Evolutionary conservation across 2,329 filamentous ascomycete genomes (phyloP).

Genomic region (Didymella segeticola): DNA sequence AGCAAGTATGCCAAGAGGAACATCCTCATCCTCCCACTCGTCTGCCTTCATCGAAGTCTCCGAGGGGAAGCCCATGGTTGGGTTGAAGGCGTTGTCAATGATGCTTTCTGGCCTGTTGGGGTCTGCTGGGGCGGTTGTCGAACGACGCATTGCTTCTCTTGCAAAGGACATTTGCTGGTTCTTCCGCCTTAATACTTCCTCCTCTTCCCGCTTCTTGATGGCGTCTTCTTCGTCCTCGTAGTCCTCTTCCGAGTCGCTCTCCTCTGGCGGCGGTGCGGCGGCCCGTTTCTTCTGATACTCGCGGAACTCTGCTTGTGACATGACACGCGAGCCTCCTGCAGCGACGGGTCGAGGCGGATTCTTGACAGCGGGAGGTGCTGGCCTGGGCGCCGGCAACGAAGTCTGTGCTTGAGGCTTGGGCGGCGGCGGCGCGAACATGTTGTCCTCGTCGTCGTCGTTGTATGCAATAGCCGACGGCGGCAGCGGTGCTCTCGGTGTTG

Average conservation of each 20-base stretch:
- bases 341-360: constrained; percentile 17
- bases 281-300: constrained; percentile 38
- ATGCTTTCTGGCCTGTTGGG: constrained; percentile 26
- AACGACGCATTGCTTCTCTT: constrained; percentile 44
- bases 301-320: constrained; percentile 45
- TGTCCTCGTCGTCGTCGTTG: constrained; percentile 38
- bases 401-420: constrained; percentile 17
- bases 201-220: constrained; percentile 41
- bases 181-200: constrained; percentile 41
- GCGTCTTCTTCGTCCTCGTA: constrained; percentile 50
- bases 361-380: constrained; percentile 20
- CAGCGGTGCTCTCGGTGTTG: constrained; percentile 39
- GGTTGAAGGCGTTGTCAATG: constrained; percentile 20
- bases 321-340: constrained; percentile 31
- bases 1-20: constrained; percentile 48
- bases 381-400: constrained; percentile 8
- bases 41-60: constrained; percentile 46
- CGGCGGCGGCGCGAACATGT: constrained; percentile 36
- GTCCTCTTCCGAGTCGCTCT: constrained; percentile 44
- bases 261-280: constrained; percentile 32
- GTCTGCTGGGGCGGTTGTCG: constrained; percentile 38
- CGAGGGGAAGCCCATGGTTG: constrained; percentile 42
- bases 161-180: constrained; percentile 45
- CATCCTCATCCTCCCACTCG: constrained; percentile 49
- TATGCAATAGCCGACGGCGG: constrained; percentile 25